phyloP scores from a whole-genome alignment of 176 grass and related monocot genomes.

The Bromus sterilis region DNA sequence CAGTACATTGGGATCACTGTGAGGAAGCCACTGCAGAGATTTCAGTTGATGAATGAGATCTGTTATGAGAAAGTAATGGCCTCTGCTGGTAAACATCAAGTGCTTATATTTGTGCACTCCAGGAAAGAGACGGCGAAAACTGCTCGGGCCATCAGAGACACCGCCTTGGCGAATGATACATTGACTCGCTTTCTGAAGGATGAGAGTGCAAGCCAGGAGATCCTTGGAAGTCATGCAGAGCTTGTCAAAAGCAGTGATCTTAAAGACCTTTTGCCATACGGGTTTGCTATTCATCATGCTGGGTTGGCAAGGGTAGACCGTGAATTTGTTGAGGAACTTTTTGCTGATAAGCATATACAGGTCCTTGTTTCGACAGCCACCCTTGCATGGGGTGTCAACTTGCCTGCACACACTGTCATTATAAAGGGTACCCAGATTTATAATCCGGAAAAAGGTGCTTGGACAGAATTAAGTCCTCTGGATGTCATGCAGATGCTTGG shows the following conservation, averaged over 20 bases:
- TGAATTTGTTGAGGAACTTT: slow-evolving; percentile 82
- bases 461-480: slow-evolving; percentile 90
- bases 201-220: slow-evolving; percentile 87
- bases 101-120: slow-evolving; percentile 98
- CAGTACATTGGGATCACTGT: slow-evolving; percentile 97
- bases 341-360: slow-evolving; percentile 84
- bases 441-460: slow-evolving; percentile 94
- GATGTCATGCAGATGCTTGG: slow-evolving; percentile 99
- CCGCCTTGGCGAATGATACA: slow-evolving; percentile 78
- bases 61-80: slow-evolving; percentile 93
- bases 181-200: slow-evolving; percentile 79
- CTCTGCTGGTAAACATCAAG: slow-evolving; percentile 89
- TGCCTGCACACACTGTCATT: slow-evolving; percentile 93
- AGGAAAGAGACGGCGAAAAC: slow-evolving; percentile 96
- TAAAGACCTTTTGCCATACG: slow-evolving; percentile 86
- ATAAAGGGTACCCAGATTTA: slow-evolving; percentile 98
- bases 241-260: slow-evolving; percentile 91
- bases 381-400: slow-evolving; percentile 95
- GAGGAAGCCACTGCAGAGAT: slow-evolving; percentile 88
- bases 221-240: slow-evolving; percentile 76
- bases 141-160: slow-evolving; percentile 79
- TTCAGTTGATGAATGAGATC: slow-evolving; percentile 97
- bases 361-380: slow-evolving; percentile 90
- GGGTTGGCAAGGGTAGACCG: slow-evolving; percentile 83
- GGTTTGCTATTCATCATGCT: slow-evolving; percentile 98